Base-by-base conservation (phyloP, 1,284 basidiomycete genomes). In the Trametes pubescens region DNA sequence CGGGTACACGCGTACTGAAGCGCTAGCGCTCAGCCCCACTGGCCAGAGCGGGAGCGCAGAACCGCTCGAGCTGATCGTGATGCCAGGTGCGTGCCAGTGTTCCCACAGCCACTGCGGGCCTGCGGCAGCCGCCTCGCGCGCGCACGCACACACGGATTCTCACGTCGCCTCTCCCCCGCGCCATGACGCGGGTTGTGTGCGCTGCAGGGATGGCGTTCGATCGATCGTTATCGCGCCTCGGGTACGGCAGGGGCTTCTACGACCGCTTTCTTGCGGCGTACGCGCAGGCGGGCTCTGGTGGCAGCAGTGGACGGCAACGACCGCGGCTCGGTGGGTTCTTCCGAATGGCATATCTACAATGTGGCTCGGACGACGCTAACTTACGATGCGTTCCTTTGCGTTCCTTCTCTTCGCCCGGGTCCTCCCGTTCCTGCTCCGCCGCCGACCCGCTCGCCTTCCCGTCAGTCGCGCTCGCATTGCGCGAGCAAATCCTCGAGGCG, bases 201-300 rank as follows among this genome's bases (percentile, higher is more conserved):
- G 51, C 44, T 51, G 53, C 62, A 91, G 91, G 89, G 37, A 84
- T 93, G 56, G 91, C 89, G n/a, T 93, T 93, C 70, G 91, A 93
- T 76, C 79, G 77, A 53, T 82, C 83, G n/a, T 74, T 89, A 62
- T 86, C 86, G 58, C 87, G 91, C 37, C 81, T 93, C 26, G 92
- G 91, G 7, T 90, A 92, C 70, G 91, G 91, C 43, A 93, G 91
- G 75, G 91, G 92, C 7, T 92, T 90, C 76, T 93, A 93, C 70
- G 91, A 93, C 76, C 80, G 82, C 24, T 93, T 91, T 76, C 80
- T 93, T 48, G 77, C 86, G 10, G 74, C 79, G 0, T 91, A 91
- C 66, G 63, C 53, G 51, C 40, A 52, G 51, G 29, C 29, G 29
- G 29, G 29, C 29, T 3, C 29, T 59, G 32, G 34, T 48, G 49